Percentiles rank a stretch among this genome's conserved stretches.
Evolutionary conservation across 768 basidiomycete genomes (phyloP).

Genomic region (Suillus variegatus): DNA sequence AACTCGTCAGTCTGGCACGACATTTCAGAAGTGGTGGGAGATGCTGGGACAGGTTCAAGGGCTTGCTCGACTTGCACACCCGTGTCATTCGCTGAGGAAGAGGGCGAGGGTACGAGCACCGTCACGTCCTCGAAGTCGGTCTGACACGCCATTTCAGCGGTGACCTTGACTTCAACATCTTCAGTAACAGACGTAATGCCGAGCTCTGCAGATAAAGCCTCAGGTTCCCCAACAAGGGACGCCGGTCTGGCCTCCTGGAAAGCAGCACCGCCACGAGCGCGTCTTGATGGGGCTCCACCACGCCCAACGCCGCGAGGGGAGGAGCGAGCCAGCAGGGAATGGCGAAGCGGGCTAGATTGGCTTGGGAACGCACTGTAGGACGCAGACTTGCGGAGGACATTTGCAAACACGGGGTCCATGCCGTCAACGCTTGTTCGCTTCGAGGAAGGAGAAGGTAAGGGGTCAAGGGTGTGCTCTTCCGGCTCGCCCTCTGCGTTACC

Average conservation of each 20-base stretch:
- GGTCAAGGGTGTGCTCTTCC: constrained; percentile 36
- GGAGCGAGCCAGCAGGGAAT: constrained; percentile 53
- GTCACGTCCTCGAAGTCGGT: constrained; percentile 48
- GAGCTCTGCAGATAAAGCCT: constrained; percentile 70
- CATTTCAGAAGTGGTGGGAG: constrained; percentile 33
- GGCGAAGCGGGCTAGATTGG: constrained; percentile 61
- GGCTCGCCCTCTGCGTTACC: constrained; percentile 21
- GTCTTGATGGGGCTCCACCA: constrained; percentile 51
- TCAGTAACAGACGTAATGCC: constrained; percentile 46
- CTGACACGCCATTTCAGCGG: constrained; percentile 65
- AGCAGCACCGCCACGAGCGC: constrained; percentile 64
- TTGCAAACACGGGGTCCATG: constrained; percentile 86
- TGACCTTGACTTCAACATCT: constrained; percentile 40
- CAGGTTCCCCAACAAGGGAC: constrained; percentile 71
- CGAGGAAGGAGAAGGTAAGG: constrained; percentile 44
- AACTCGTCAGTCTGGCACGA: constrained; percentile 51
- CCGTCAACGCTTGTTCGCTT: constrained; percentile 78
- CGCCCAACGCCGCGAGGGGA: constrained; percentile 30
- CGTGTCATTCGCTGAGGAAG: constrained; percentile 36
- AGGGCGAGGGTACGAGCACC: constrained; percentile 27
- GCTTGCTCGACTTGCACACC: constrained; percentile 43
- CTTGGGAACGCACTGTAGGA: constrained; percentile 44
- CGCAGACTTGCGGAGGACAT: constrained; percentile 62
- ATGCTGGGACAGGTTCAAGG: constrained; percentile 16
- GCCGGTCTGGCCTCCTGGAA: constrained; percentile 71